Percentiles rank a stretch among this genome's conserved stretches.
phyloP scores from a whole-genome alignment of 2,329 filamentous ascomycete genomes.

The Didymella exigua region DNA sequence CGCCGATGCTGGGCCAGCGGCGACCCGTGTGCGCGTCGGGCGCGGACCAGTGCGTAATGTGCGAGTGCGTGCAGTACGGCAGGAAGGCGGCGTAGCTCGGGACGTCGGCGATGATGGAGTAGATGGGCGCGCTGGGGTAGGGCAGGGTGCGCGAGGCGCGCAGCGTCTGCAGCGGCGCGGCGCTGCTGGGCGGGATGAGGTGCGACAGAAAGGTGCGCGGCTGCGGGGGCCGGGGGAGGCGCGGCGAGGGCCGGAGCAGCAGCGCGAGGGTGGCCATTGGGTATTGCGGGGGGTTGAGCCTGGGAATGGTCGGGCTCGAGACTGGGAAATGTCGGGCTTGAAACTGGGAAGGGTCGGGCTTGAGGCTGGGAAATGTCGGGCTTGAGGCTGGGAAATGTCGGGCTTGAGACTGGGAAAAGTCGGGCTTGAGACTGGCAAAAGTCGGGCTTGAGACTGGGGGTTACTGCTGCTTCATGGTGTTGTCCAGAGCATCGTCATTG shows the following conservation, averaged over 20 bases:
- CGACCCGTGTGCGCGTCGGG: constrained; percentile 56
- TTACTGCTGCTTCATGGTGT: too few species aligned
- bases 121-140: constrained; percentile 73
- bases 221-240: constrained; percentile 19
- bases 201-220: constrained; percentile 51
- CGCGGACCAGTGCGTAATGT: constrained; percentile 75
- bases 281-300: background rate
- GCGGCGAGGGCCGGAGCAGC: constrained; percentile 50
- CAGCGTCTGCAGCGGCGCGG: constrained; percentile 64
- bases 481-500: too few species aligned
- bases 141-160: constrained; percentile 77
- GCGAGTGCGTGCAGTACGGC: constrained; percentile 83
- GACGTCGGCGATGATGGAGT: constrained; percentile 86
- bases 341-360: too few species aligned
- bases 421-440: too few species aligned
- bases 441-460: too few species aligned
- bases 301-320: too few species aligned
- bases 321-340: too few species aligned
- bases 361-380: too few species aligned
- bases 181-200: constrained; percentile 47
- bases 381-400: too few species aligned
- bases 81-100: constrained; percentile 80
- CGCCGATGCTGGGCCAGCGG: constrained; percentile 74
- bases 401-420: too few species aligned
- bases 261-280: constrained; percentile 32